These are phyloP conservation scores for Herpetomonas samuelpessoai DNA, from an alignment of 208 protist genomes.

Conservation along the genomic window DNA sequence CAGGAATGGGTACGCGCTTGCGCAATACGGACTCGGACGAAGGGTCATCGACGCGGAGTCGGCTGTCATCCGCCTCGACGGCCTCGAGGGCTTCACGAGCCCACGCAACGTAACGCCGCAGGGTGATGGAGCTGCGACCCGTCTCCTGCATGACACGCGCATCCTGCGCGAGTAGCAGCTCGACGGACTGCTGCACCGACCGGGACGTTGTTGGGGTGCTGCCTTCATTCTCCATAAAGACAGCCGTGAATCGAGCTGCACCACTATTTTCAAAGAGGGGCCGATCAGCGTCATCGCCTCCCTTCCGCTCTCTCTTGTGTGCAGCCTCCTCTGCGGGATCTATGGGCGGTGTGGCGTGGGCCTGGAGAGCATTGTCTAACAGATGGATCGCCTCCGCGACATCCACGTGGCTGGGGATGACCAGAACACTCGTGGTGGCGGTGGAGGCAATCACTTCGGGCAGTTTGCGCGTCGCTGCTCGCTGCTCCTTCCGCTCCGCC, in stretches of 20 bases:
- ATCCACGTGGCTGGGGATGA: background rate
- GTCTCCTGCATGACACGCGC: background rate
- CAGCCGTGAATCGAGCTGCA: background rate
- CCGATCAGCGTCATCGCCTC: background rate
- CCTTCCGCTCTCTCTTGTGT: too few species aligned
- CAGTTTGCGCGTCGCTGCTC: background rate
- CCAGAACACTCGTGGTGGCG: background rate
- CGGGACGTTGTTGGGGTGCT: background rate
- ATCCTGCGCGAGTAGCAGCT: background rate
- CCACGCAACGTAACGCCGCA: background rate
- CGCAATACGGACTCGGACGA: background rate
- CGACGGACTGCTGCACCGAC: background rate
- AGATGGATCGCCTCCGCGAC: too few species aligned
- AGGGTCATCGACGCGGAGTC: background rate
- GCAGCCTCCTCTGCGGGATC: slow-evolving; percentile 7
- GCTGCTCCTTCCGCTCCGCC: background rate
- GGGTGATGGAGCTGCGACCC: background rate
- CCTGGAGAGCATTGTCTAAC: too few species aligned
- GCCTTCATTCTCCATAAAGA: background rate
- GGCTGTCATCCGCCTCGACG: background rate
- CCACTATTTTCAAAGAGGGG: background rate
- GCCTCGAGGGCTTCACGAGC: background rate
- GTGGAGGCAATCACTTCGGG: background rate
- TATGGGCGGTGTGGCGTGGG: background rate
- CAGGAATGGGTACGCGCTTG: background rate